Conservation (phyloP, 2,329 filamentous ascomycete species). For the Diaporthe nobilis region DNA sequence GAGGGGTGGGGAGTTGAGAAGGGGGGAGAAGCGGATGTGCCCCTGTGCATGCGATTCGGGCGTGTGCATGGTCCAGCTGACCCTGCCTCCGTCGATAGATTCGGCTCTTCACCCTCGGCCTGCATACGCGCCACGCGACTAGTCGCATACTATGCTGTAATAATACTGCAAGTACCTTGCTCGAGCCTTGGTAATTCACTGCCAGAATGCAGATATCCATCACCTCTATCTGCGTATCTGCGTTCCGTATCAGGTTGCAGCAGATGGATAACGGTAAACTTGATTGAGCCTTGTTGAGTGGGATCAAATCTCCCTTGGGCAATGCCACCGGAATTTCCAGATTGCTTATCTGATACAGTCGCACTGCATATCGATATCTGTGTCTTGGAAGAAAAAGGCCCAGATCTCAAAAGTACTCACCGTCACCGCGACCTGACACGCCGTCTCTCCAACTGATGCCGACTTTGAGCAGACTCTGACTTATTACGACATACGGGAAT, state of each 20-base stretch:
- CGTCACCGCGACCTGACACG: not conserved
- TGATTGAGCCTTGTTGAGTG: not conserved
- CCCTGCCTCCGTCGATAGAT: conserved; percentile 3
- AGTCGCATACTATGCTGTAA: not conserved
- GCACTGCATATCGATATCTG: conserved; percentile 8
- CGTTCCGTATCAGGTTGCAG: conserved; percentile 14
- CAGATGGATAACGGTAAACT: not conserved
- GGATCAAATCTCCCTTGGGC: not conserved
- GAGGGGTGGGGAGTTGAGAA: not conserved
- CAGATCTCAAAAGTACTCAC: not conserved
- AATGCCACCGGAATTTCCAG: not conserved
- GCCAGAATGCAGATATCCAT: not conserved
- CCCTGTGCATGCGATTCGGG: not conserved
- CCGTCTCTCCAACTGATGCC: not conserved
- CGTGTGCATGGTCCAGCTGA: conserved; percentile 20
- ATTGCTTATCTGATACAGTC: conserved; percentile 6
- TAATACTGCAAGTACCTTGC: not conserved
- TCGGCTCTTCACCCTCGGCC: not conserved
- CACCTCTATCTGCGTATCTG: not conserved
- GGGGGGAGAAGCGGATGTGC: not conserved
- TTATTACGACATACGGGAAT: not conserved
- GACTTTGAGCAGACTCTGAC: not conserved
- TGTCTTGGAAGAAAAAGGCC: not conserved
- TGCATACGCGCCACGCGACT: conserved; percentile 13
- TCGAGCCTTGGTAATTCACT: not conserved